Evolutionary conservation across 2,329 filamentous ascomycete genomes (phyloP).

Genomic region (Pezicula neosporulosa): DNA sequence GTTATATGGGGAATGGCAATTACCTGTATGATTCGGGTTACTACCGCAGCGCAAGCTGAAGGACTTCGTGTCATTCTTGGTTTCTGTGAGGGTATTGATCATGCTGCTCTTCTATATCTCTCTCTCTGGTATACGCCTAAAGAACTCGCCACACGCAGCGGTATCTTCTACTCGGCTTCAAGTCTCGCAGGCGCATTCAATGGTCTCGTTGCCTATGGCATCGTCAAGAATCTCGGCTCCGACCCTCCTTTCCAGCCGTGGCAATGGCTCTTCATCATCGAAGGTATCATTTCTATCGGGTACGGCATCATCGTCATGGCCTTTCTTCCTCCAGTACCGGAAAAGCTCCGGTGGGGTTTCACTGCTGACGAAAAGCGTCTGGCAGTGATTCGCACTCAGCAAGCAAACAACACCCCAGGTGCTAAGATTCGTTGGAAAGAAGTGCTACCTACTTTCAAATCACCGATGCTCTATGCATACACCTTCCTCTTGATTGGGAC

Average conservation of each 20-base stretch:
- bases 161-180: constrained; percentile 14
- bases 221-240: constrained; percentile 7
- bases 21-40: constrained; percentile 1
- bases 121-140: constrained; percentile 12
- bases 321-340: constrained; percentile 5
- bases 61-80: constrained; percentile 11
- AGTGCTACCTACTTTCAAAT: neutral
- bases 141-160: constrained; percentile 12
- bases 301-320: neutral
- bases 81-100: neutral
- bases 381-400: constrained; percentile 3
- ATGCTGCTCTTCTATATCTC: no score
- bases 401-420: constrained; percentile 4
- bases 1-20: constrained; percentile 11
- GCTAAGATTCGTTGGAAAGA: constrained; percentile 1
- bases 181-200: constrained; percentile 13
- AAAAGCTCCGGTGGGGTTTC: constrained; percentile 5
- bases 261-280: constrained; percentile 17
- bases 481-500: neutral
- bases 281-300: constrained; percentile 7
- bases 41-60: constrained; percentile 4
- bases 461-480: neutral
- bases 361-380: constrained; percentile 14
- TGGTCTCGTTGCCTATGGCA: constrained; percentile 15
- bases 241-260: constrained; percentile 7